These are phyloP conservation scores for Punica granatum DNA, from an alignment of 345 rosid genomes.

Conservation along the genomic window DNA sequence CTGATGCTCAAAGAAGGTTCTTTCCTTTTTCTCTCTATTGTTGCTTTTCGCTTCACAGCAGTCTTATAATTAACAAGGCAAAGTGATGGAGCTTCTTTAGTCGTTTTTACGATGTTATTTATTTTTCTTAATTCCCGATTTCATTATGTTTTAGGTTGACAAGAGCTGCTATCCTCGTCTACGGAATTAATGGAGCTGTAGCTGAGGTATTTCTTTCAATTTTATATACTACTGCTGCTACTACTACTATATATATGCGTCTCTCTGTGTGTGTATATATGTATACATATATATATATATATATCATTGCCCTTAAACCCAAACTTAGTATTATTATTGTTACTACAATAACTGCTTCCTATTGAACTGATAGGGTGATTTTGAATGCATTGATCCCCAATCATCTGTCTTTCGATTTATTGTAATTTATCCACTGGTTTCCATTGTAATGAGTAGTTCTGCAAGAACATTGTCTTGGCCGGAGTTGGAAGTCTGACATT, in stretches of 20 bases:
- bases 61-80: not conserved
- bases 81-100: too few relatives aligned
- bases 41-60: not conserved
- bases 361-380: not conserved
- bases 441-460: constrained; percentile 39
- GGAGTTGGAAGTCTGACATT: constrained; percentile 89
- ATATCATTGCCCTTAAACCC: too few relatives aligned
- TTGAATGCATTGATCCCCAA: not conserved
- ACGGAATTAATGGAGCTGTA: constrained; percentile 75
- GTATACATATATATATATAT: too few relatives aligned
- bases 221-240: too few relatives aligned
- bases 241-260: too few relatives aligned
- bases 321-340: not conserved
- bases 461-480: constrained; percentile 92
- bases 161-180: constrained; percentile 71
- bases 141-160: constrained; percentile 42
- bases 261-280: too few relatives aligned
- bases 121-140: constrained; percentile 3
- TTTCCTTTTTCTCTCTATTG: constrained; percentile 5
- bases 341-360: not conserved
- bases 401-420: not conserved
- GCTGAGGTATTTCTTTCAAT: constrained; percentile 51
- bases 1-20: constrained; percentile 90
- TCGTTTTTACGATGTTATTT: too few relatives aligned
- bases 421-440: not conserved